A percentile compares a stretch with the other conserved stretches of the same genome.
Evolutionary conservation across 1,284 basidiomycete species (phyloP).

Genomic region (Moesziomyces parantarcticus): DNA sequence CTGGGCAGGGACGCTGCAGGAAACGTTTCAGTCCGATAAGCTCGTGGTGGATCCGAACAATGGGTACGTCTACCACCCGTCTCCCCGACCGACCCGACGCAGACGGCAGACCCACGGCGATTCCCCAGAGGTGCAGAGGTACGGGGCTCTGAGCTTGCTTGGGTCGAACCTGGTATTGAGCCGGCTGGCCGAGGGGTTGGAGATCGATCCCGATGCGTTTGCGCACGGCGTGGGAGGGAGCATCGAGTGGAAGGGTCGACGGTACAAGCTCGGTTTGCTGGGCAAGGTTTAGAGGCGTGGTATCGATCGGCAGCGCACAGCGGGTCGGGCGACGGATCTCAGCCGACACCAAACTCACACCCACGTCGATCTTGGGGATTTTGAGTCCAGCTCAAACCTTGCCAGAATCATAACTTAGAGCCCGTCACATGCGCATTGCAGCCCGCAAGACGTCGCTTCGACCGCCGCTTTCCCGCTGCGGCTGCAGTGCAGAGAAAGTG

Average conservation of each 20-base stretch:
- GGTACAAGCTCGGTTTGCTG: conserved; percentile 23
- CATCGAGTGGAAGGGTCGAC: conserved; percentile 35
- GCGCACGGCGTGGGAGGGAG: conserved; percentile 29
- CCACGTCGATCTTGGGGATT: too few relatives aligned
- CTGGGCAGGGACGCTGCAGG: conserved; percentile 55
- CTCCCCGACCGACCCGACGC: conserved; percentile 30
- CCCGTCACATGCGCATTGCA: too few relatives aligned
- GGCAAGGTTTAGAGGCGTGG: not conserved
- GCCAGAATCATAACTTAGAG: too few relatives aligned
- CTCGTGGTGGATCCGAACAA: conserved; percentile 53
- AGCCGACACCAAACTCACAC: not conserved
- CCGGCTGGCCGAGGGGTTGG: conserved; percentile 47
- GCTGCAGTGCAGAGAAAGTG: not conserved
- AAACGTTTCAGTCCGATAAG: conserved; percentile 48
- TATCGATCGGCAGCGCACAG: not conserved
- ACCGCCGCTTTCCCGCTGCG: not conserved
- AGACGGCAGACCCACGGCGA: not conserved
- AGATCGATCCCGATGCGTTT: conserved; percentile 40
- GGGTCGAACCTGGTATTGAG: conserved; percentile 58
- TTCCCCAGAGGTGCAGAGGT: not conserved
- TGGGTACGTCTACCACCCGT: conserved; percentile 67
- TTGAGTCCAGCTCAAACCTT: too few relatives aligned
- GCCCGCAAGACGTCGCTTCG: too few relatives aligned
- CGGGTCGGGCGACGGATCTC: not conserved
- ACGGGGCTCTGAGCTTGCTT: conserved; percentile 59